Conservation (phyloP, 768 basidiomycete species). For the Boletus sp. region DNA sequence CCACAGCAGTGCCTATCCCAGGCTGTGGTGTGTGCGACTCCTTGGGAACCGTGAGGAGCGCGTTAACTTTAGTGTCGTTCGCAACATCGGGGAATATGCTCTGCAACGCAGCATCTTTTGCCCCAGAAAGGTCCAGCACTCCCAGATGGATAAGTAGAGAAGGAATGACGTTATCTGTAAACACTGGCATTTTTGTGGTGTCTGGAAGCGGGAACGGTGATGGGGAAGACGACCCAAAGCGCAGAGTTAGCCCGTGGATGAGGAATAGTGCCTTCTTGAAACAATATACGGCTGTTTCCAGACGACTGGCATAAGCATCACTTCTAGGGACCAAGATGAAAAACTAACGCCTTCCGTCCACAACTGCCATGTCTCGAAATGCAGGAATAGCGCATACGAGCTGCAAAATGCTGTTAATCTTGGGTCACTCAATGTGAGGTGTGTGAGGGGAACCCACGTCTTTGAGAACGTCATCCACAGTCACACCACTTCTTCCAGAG, state of each 20-base stretch:
- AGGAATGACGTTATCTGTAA: slow-evolving; percentile 79
- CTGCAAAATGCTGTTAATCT: slow-evolving; percentile 36
- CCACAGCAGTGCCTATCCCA: not conserved
- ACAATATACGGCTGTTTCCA: slow-evolving; percentile 65
- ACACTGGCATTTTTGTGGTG: slow-evolving; percentile 58
- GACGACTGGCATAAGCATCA: not conserved
- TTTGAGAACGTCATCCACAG: slow-evolving; percentile 59
- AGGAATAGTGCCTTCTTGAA: slow-evolving; percentile 91
- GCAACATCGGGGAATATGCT: slow-evolving; percentile 48
- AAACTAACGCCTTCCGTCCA: slow-evolving; percentile 57
- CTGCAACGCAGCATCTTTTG: slow-evolving; percentile 39
- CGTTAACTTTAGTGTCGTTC: slow-evolving; percentile 35
- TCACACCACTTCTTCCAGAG: slow-evolving; percentile 29
- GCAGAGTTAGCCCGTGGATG: slow-evolving; percentile 61
- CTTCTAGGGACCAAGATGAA: slow-evolving; percentile 5
- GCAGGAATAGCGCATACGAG: slow-evolving; percentile 75
- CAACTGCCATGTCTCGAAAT: slow-evolving; percentile 72
- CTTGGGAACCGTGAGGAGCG: slow-evolving; percentile 37
- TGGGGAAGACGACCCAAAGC: slow-evolving; percentile 56
- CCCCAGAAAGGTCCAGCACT: slow-evolving; percentile 60
- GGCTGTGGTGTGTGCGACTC: not conserved
- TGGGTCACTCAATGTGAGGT: not conserved
- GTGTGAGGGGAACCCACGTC: slow-evolving; percentile 42
- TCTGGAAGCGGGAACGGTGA: slow-evolving; percentile 61
- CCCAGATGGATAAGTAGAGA: slow-evolving; percentile 78